These are phyloP conservation scores for Colletotrichum ledebouriae DNA, from an alignment of 2,329 filamentous ascomycete species.

Conservation along the genomic window DNA sequence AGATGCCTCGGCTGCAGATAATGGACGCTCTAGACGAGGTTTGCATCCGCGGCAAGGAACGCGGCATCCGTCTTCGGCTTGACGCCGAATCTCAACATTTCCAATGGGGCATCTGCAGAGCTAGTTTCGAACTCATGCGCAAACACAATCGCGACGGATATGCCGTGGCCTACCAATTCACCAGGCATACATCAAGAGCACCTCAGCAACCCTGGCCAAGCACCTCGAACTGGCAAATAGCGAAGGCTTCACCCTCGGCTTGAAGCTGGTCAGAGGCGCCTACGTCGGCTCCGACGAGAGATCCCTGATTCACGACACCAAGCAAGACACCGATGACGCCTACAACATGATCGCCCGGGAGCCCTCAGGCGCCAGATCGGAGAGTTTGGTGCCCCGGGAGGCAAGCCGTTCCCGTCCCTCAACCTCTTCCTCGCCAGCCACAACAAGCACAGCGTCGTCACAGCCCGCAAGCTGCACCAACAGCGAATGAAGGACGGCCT, in stretches of 20 bases:
- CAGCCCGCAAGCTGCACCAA: constrained; percentile 73
- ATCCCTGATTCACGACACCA: constrained; percentile 78
- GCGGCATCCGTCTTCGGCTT: too few relatives aligned
- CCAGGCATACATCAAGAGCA: constrained; percentile 80
- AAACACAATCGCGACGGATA: constrained; percentile 73
- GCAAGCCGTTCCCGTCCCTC: constrained; percentile 66
- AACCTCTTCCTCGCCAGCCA: constrained; percentile 86
- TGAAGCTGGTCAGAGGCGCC: constrained; percentile 82
- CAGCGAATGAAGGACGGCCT: constrained; percentile 61
- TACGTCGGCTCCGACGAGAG: constrained; percentile 80
- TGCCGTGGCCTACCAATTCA: constrained; percentile 86
- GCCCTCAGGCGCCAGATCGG: constrained; percentile 76
- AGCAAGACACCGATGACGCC: constrained; percentile 76
- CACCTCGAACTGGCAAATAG: constrained; percentile 72
- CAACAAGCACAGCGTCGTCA: constrained; percentile 66
- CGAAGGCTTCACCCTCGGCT: constrained; percentile 75
- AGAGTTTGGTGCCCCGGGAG: constrained; percentile 45
- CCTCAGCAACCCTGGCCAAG: constrained; percentile 66
- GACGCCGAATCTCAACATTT: too few relatives aligned
- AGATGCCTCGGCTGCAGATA: too few relatives aligned
- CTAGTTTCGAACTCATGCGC: constrained; percentile 61
- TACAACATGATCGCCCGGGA: constrained; percentile 80
- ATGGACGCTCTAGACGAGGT: too few relatives aligned
- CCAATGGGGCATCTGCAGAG: too few relatives aligned
- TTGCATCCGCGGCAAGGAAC: too few relatives aligned